Evolutionary conservation across 2,329 filamentous ascomycete species (phyloP), one percentile per base, ranked within the genome.

Genomic region (Paramyrothecium sp.): DNA sequence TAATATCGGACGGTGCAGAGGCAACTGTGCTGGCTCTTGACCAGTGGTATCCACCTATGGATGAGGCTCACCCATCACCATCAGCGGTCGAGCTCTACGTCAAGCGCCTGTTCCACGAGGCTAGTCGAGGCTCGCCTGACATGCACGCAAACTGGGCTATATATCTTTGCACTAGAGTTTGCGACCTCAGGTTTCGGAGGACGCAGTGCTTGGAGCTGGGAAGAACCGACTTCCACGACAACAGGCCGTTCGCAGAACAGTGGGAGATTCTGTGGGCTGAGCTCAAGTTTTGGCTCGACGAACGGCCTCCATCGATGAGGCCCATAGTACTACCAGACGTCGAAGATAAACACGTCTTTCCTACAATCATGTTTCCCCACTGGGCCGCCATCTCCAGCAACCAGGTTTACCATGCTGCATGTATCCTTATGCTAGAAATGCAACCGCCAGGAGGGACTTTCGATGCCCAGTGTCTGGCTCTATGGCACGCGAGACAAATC

Each of bases 101-200:
- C 26, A 58, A 60, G n/a, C 53, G 60, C 4, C 56, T 65, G 4
- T 69, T 70, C 33, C 64, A 68, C 46, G 63, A 63, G 49, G 65
- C 69, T 51, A 68, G 73, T 17, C 62, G 66, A 4, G 62, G 67
- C 4, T 69, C 70, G 2, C 46, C 69, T 63, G 81, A 84, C 53
- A 81, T 79, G 71, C 78, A 82, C 53, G 81, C 81, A 11, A 84
- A 84, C 54, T 82, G 79, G 64, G 78, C 81, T 2, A 79, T 84
- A 0, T 85, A 82, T 57, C 71, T 85, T 0, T 79, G 75, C 51
- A 79, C 79, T 7, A 78, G 77, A 57, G 75, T 76, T 3, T 81
- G 78, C 55, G 75, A 83, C 50, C 69, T 83, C 66, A 74, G 60
- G 7, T 69, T 63, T n/a, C 60, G 67, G 41, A 62, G 66, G 4